phyloP scores from a whole-genome alignment of 192 early-diverging fungal genomes.

The Coemansia sp. region DNA sequence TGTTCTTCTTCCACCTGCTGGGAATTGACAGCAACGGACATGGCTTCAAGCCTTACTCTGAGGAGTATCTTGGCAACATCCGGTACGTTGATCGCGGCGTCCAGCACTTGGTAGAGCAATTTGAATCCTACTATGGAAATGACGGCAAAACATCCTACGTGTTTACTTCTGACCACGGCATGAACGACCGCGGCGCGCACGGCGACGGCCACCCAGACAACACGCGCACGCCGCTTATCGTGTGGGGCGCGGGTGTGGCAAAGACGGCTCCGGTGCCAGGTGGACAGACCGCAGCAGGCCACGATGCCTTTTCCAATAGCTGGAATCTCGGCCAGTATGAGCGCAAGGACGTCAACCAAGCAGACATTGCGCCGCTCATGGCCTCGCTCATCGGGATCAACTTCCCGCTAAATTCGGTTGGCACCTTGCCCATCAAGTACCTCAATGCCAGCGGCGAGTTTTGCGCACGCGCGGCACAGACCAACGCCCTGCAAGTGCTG shows the following conservation, averaged over 20 bases:
- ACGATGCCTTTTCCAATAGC: conserved; percentile 71
- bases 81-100: conserved; percentile 80
- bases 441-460: conserved; percentile 71
- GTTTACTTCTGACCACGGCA: conserved; percentile 97
- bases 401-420: conserved; percentile 94
- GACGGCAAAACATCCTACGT: conserved; percentile 87
- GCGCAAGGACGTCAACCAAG: conserved; percentile 89
- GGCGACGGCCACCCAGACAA: conserved; percentile 97
- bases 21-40: conserved; percentile 97
- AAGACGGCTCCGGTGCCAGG: conserved; percentile 37
- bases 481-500: conserved; percentile 84
- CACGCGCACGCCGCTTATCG: conserved; percentile 91
- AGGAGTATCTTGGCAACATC: conserved; percentile 90
- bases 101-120: conserved; percentile 63
- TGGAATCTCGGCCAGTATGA: conserved; percentile 70
- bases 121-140: conserved; percentile 76
- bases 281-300: conserved; percentile 61
- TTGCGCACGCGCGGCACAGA: conserved; percentile 75
- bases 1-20: conserved; percentile 94
- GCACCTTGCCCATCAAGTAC: conserved; percentile 82
- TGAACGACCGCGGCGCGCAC: conserved; percentile 91
- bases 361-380: conserved; percentile 97
- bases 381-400: conserved; percentile 83
- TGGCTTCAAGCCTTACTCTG: conserved; percentile 78
- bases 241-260: conserved; percentile 92